These are phyloP conservation scores for Cutaneotrichosporon daszewskae DNA, from an alignment of 1,284 basidiomycete genomes.

Conservation along the genomic window DNA sequence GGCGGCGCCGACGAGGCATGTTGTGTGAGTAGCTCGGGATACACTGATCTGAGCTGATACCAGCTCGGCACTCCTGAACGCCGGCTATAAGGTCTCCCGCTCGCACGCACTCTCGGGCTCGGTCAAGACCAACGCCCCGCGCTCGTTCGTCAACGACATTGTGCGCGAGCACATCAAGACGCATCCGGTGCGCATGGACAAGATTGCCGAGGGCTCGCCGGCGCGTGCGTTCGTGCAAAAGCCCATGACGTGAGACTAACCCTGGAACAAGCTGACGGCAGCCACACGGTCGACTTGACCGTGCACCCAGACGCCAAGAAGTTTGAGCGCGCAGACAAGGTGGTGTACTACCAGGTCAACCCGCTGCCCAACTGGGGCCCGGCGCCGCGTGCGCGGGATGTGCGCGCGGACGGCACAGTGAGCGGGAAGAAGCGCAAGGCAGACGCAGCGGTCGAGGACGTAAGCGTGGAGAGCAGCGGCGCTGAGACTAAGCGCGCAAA, in stretches of 20 bases:
- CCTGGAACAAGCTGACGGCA: constrained; percentile 31
- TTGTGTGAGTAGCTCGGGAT: constrained; percentile 56
- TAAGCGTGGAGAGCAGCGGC: background rate
- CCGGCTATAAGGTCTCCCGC: constrained; percentile 75
- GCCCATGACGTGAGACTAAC: constrained; percentile 56
- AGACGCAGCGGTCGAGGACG: constrained; percentile 1
- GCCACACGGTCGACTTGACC: constrained; percentile 65
- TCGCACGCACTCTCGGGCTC: constrained; percentile 86
- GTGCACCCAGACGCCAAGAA: constrained; percentile 63
- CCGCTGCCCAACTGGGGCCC: constrained; percentile 92
- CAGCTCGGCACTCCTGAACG: constrained; percentile 82
- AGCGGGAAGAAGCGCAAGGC: constrained; percentile 12
- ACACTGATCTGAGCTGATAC: background rate
- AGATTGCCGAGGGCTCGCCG: constrained; percentile 66
- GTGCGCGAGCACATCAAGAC: constrained; percentile 73
- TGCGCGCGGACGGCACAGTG: constrained; percentile 11
- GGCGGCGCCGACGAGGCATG: constrained; percentile 56
- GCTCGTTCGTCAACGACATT: constrained; percentile 70
- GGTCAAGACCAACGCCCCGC: constrained; percentile 79
- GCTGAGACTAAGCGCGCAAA: background rate
- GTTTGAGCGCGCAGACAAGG: constrained; percentile 52
- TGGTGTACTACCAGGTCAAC: constrained; percentile 87
- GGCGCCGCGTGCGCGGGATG: constrained; percentile 24
- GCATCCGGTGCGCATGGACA: constrained; percentile 73
- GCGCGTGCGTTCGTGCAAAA: constrained; percentile 61